Conservation (phyloP, 2,329 filamentous ascomycete genomes). For the Fusarium sp. region DNA sequence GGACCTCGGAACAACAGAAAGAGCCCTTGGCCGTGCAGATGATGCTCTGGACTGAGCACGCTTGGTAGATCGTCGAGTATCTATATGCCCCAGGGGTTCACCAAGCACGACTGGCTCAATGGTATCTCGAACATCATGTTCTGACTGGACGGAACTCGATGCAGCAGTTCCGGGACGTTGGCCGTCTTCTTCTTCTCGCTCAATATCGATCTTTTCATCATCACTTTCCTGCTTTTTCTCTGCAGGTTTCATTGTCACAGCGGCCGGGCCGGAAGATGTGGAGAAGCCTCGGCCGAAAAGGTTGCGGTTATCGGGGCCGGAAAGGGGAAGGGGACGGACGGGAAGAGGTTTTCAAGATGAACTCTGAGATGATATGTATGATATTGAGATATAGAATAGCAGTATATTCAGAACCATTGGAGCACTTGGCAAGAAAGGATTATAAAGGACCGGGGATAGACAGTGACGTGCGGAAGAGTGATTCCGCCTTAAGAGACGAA, state of each 20-base stretch:
- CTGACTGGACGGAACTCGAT: conserved; percentile 23
- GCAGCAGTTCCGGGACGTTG: conserved; percentile 19
- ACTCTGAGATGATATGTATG: neutral
- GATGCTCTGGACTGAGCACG: conserved; percentile 47
- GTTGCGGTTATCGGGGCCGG: conserved; percentile 11
- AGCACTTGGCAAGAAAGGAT: neutral
- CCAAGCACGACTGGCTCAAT: conserved; percentile 34
- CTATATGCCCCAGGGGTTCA: conserved; percentile 36
- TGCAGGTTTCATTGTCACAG: conserved; percentile 21
- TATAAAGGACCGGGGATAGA: neutral
- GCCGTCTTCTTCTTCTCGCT: conserved; percentile 9
- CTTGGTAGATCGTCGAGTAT: conserved; percentile 28
- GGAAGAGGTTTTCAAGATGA: neutral
- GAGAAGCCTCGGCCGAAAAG: conserved; percentile 20
- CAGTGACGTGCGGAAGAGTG: conserved; percentile 23
- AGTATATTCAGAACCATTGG: neutral
- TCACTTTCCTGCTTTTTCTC: neutral
- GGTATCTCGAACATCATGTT: conserved; percentile 20
- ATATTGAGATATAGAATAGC: neutral
- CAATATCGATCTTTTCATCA: conserved; percentile 28
- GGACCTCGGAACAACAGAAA: conserved; percentile 53
- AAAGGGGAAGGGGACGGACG: neutral
- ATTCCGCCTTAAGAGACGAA: conserved; percentile 10
- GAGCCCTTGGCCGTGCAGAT: conserved; percentile 49
- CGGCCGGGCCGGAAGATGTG: conserved; percentile 35